phyloP scores from a whole-genome alignment of 2,329 filamentous ascomycete genomes.

The Erysiphe pulchra region DNA sequence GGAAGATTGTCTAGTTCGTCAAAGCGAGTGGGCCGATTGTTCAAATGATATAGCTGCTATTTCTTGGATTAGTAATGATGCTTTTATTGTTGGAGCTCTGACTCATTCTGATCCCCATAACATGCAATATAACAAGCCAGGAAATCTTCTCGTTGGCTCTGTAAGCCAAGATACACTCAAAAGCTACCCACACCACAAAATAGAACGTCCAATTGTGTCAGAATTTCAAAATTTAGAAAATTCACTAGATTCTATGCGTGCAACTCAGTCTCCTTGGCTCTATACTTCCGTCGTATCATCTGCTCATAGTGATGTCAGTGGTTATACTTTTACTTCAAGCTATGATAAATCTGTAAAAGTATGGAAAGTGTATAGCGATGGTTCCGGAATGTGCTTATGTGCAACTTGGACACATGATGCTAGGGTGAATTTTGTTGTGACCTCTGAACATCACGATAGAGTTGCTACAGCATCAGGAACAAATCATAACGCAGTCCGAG shows the following conservation, averaged over 20 bases:
- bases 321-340: slow-evolving; percentile 29
- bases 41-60: slow-evolving; percentile 34
- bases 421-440: slow-evolving; percentile 35
- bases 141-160: slow-evolving; percentile 32
- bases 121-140: slow-evolving; percentile 39
- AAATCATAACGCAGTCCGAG: slow-evolving; percentile 24
- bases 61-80: slow-evolving; percentile 26
- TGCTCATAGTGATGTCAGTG: slow-evolving; percentile 22
- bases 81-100: slow-evolving; percentile 34
- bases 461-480: slow-evolving; percentile 35
- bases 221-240: slow-evolving; percentile 23
- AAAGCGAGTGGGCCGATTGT: slow-evolving; percentile 31
- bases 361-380: slow-evolving; percentile 22
- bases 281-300: slow-evolving; percentile 38
- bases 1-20: slow-evolving; percentile 26
- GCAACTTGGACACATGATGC: slow-evolving; percentile 30
- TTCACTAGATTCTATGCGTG: slow-evolving; percentile 27
- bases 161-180: slow-evolving; percentile 18
- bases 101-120: slow-evolving; percentile 36
- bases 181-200: slow-evolving; percentile 29
- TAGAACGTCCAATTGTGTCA: slow-evolving; percentile 24
- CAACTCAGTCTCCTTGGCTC: slow-evolving; percentile 34
- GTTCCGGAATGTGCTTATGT: slow-evolving; percentile 17
- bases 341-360: slow-evolving; percentile 36
- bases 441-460: slow-evolving; percentile 19